phyloP scores from a whole-genome alignment of 345 rosid species.

The Eutrema heterophyllum region DNA sequence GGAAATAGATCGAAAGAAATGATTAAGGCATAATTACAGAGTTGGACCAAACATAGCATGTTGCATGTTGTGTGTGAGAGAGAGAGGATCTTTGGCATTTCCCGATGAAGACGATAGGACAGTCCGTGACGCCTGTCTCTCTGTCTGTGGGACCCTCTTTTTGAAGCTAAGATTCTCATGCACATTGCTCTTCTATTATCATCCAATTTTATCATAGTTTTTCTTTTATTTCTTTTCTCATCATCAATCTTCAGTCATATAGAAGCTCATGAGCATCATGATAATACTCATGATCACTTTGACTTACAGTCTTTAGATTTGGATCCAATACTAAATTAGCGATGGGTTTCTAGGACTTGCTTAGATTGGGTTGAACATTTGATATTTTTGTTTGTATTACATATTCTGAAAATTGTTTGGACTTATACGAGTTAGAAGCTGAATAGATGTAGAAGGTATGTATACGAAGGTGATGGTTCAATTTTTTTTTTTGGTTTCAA shows the following conservation, averaged over 20 bases:
- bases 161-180: conserved; percentile 32
- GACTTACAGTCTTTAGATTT: neutral
- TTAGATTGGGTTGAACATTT: neutral
- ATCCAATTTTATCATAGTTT: neutral
- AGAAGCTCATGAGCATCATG: neutral
- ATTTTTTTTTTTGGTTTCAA: neutral
- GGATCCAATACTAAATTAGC: neutral
- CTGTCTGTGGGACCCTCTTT: conserved; percentile 30
- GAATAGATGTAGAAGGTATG: neutral
- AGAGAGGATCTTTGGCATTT: conserved; percentile 39
- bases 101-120: conserved; percentile 48
- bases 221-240: neutral
- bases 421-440: neutral
- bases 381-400: neutral
- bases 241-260: conserved; percentile 1
- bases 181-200: conserved; percentile 22
- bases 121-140: conserved; percentile 65
- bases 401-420: neutral
- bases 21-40: conserved; percentile 51
- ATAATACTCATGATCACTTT: neutral
- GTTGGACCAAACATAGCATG: conserved; percentile 37
- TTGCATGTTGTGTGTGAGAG: conserved; percentile 28
- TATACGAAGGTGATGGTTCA: neutral
- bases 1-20: conserved; percentile 40
- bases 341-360: neutral